Conservation (phyloP, 164 flowering plant species). For the Brasenia schreberi region DNA sequence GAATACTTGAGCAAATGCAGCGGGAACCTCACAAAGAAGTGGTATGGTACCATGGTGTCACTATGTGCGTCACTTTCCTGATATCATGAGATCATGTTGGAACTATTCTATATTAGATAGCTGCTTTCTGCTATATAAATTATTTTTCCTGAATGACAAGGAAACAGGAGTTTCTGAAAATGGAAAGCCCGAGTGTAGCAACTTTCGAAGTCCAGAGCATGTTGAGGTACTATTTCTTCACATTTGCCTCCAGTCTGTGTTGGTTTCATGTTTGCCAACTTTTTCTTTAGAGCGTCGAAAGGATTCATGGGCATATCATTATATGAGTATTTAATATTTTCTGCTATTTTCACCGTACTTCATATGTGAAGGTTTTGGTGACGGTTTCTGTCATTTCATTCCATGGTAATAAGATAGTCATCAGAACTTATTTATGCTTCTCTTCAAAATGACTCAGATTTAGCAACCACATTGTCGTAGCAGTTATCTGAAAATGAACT, state of each 20-base stretch:
- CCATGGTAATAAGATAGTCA: no score
- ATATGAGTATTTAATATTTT: no score
- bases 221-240: constrained; percentile 28
- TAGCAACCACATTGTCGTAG: no score
- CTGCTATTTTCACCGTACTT: no score
- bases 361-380: no score
- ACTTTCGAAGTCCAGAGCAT: constrained; percentile 21
- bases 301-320: no score
- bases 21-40: constrained; percentile 29
- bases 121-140: background rate
- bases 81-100: background rate
- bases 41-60: constrained; percentile 19
- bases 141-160: constrained; percentile 17
- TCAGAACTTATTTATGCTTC: no score
- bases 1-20: constrained; percentile 58
- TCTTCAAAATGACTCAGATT: no score
- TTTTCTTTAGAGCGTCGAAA: no score
- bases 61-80: background rate
- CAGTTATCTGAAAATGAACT: no score
- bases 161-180: constrained; percentile 16
- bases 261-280: no score
- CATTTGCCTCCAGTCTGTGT: background rate
- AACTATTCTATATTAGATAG: background rate
- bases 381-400: no score
- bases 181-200: constrained; percentile 10